Percentiles rank a stretch among this genome's conserved stretches.
phyloP scores from a whole-genome alignment of 116 monocot genomes.

The Phalaenopsis hybrid region DNA sequence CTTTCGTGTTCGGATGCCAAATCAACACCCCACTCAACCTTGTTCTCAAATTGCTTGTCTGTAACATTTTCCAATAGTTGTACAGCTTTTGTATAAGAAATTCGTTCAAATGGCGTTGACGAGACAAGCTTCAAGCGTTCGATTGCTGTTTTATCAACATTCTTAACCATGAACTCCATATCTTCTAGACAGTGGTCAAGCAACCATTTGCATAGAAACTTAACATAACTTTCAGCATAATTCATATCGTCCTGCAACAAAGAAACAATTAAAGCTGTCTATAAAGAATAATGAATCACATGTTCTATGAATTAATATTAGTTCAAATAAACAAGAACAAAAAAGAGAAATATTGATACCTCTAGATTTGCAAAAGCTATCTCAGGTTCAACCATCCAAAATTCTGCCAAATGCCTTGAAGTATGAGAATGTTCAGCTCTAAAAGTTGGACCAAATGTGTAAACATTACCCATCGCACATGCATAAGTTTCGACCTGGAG shows the following conservation, averaged over 20 bases:
- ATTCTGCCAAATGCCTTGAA: slow-evolving; percentile 88
- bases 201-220: slow-evolving; percentile 86
- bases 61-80: slow-evolving; percentile 57
- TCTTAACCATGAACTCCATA: slow-evolving; percentile 94
- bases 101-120: slow-evolving; percentile 59
- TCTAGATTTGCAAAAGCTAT: slow-evolving; percentile 89
- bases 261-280: background rate
- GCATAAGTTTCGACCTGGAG: slow-evolving; percentile 96
- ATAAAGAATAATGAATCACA: background rate
- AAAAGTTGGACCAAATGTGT: slow-evolving; percentile 97
- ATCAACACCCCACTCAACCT: slow-evolving; percentile 92
- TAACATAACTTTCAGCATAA: slow-evolving; percentile 77
- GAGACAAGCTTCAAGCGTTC: slow-evolving; percentile 77
- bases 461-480: slow-evolving; percentile 87
- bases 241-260: slow-evolving; percentile 87
- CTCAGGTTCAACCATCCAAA: slow-evolving; percentile 99
- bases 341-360: slow-evolving; percentile 26
- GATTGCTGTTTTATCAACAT: slow-evolving; percentile 69
- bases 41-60: slow-evolving; percentile 84
- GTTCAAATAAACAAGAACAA: background rate
- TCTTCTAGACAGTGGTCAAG: slow-evolving; percentile 75
- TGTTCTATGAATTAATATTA: background rate
- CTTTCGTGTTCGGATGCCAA: slow-evolving; percentile 99
- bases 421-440: slow-evolving; percentile 95
- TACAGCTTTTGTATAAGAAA: slow-evolving; percentile 85